Base-by-base conservation (phyloP, 495 filamentous ascomycete species). In the Penicillium flavigenum region DNA sequence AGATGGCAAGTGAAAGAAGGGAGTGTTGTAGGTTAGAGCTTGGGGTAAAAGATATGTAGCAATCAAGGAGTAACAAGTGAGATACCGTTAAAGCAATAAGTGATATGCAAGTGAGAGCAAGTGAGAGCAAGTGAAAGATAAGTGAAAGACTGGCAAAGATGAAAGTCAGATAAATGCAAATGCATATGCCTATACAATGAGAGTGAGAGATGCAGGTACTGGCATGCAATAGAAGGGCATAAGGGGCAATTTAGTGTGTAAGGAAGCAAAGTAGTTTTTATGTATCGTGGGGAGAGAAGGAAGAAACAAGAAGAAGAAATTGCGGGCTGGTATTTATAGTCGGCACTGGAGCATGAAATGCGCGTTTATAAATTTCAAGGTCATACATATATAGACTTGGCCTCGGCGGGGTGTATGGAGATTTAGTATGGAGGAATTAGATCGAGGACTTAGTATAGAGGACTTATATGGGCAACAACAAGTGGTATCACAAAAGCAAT, bases 401-500 rank as follows among this genome's bases (percentile, higher is more conserved):
- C 20, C 20, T 20, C 20, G 20, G 20, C 20, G 20, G 20, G 20
- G 20, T 20, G 20, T 20, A 20, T 20, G 20, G 20, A 20, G 20
- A 20, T 20, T 20, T 20, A 20, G 20, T 20, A 22, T 22, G 2
- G 22, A 22, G 27, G 27, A 31, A 9, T 31, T 31, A 10, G 5
- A n/a, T n/a, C n/a, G n/a, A n/a, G 27, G 27, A 31, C 29, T 31
- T 31, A 10, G 5, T 16, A 27, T 16, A 3, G 16, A 2, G 12
- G 22, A 26, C 11, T 45, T 19, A 12, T 20, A 57, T 47, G 34
- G 58, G 57, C 36, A 61, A 44, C 20, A 59, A 26, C 24, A 58
- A 38, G 48, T 67, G 66, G 66, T 69, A 69, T 67, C 63, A 59
- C 45, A 41, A 51, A 47, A 47, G 53, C 45, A 54, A 61, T 50